Evolutionary conservation across 495 filamentous ascomycete genomes (phyloP).

Genomic region (Neurospora sublineolata): DNA sequence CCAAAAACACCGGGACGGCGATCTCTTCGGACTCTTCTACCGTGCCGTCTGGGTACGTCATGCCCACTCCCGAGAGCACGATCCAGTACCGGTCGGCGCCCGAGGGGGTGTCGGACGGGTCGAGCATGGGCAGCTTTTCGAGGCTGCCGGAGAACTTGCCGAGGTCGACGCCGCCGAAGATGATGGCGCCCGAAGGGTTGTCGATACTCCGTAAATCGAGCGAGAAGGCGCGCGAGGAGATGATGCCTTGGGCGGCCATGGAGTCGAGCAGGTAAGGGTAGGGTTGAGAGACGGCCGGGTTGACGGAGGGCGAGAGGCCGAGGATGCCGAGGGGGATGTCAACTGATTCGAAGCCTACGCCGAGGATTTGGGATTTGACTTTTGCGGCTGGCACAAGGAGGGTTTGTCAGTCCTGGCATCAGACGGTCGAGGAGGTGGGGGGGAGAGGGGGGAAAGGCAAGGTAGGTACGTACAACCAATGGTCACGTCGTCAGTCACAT

Average conservation of each 20-base stretch:
- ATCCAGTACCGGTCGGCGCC: slow-evolving; percentile 22
- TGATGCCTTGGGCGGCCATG: slow-evolving; percentile 48
- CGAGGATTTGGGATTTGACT: slow-evolving; percentile 29
- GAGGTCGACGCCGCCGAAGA: slow-evolving; percentile 68
- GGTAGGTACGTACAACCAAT: slow-evolving; percentile 21
- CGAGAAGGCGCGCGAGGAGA: slow-evolving; percentile 62
- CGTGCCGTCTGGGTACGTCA: slow-evolving; percentile 16
- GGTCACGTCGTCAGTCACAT: slow-evolving; percentile 28
- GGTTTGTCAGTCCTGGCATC: neutral
- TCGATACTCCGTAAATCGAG: slow-evolving; percentile 46
- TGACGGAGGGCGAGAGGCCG: slow-evolving; percentile 49
- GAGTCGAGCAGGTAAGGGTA: slow-evolving; percentile 61
- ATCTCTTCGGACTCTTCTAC: slow-evolving; percentile 7
- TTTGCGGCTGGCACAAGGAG: slow-evolving; percentile 22
- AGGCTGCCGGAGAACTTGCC: slow-evolving; percentile 55
- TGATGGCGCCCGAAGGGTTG: slow-evolving; percentile 46
- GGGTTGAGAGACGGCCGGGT: slow-evolving; percentile 27
- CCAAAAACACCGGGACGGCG: slow-evolving; percentile 20
- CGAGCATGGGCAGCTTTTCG: slow-evolving; percentile 34
- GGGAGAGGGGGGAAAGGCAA: too few relatives aligned
- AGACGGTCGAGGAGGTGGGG: neutral
- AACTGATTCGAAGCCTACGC: slow-evolving; percentile 25
- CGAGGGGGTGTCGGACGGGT: slow-evolving; percentile 14
- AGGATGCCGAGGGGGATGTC: slow-evolving; percentile 54
- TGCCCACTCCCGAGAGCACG: slow-evolving; percentile 13